phyloP scores from a whole-genome alignment of 2,329 filamentous ascomycete genomes.

The Fusarium sp. region DNA sequence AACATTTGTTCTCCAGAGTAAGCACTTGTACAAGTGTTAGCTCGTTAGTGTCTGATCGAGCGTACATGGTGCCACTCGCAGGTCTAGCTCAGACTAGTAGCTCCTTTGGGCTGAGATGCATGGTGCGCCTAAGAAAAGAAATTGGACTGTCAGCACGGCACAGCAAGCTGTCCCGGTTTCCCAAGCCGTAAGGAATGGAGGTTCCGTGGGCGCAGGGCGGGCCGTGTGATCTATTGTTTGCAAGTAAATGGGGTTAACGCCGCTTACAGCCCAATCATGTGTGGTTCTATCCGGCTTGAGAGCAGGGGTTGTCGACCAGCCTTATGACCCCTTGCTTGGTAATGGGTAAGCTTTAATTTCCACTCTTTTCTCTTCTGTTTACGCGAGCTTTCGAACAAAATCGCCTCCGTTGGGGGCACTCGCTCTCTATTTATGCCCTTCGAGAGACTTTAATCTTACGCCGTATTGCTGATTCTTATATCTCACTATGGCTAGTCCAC shows the following conservation, averaged over 20 bases:
- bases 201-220: neutral
- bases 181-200: neutral
- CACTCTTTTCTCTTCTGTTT: constrained; percentile 1
- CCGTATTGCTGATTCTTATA: neutral
- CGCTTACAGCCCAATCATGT: constrained; percentile 3
- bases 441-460: neutral
- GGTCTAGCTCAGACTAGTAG: neutral
- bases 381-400: neutral
- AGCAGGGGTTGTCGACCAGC: constrained; percentile 12
- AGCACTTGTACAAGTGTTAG: neutral
- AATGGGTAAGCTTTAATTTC: constrained; percentile 18
- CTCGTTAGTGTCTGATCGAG: neutral
- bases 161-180: neutral
- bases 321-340: constrained; percentile 31
- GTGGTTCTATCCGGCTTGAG: neutral
- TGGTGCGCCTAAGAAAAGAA: neutral
- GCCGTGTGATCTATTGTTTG: neutral
- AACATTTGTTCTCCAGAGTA: neutral
- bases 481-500: constrained; percentile 18
- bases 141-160: neutral
- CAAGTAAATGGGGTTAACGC: neutral
- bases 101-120: constrained; percentile 1
- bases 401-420: neutral
- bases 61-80: neutral
- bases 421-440: neutral